Evolutionary conservation across 306 rosid genomes (phyloP).

Genomic region (Acacia melanoxylon): DNA sequence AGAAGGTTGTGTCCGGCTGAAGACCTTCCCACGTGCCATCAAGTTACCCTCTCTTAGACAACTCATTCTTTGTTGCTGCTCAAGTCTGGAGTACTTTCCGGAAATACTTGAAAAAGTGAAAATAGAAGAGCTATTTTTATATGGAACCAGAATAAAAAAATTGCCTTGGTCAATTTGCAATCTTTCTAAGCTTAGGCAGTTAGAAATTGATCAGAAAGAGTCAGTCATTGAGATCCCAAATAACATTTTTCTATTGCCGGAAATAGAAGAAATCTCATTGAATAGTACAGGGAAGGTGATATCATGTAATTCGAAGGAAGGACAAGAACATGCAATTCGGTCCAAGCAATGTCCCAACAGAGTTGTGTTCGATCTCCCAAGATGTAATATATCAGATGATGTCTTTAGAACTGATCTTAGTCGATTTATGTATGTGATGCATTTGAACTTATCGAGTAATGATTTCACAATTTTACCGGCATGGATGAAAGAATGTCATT

Average conservation of each 20-base stretch:
- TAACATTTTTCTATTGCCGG: background rate
- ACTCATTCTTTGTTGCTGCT: background rate
- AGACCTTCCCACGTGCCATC: background rate
- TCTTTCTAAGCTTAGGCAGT: background rate
- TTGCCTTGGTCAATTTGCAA: background rate
- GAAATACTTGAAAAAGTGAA: background rate
- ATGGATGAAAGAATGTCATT: too few relatives aligned
- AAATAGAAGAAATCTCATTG: accelerated
- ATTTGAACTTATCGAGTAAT: too few relatives aligned
- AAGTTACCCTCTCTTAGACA: background rate
- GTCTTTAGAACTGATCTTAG: too few relatives aligned
- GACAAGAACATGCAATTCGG: background rate
- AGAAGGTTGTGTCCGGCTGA: background rate
- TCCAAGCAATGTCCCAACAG: background rate
- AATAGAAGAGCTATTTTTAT: background rate
- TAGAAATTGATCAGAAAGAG: accelerated
- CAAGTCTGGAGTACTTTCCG: background rate
- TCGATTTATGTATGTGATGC: too few relatives aligned
- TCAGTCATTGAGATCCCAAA: background rate
- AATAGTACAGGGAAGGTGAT: background rate
- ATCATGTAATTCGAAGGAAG: background rate
- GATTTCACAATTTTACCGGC: too few relatives aligned
- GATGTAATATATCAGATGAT: too few relatives aligned
- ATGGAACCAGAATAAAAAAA: background rate
- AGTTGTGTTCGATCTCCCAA: accelerated